Evolutionary conservation across 148 eudicot genomes (phyloP).

Genomic region (Simmondsia chinensis): DNA sequence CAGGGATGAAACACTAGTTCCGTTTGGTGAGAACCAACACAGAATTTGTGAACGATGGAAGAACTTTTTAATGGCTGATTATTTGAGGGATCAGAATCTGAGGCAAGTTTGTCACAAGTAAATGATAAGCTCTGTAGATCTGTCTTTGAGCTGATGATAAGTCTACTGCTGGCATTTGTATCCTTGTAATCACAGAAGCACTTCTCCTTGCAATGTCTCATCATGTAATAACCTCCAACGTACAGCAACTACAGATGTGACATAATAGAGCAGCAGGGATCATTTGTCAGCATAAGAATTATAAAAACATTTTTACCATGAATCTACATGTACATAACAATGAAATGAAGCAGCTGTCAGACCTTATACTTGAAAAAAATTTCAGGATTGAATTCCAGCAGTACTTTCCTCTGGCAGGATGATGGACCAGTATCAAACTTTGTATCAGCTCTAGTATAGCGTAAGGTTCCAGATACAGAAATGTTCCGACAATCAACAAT

Average conservation of each 20-base stretch:
- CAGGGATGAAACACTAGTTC: constrained; percentile 21
- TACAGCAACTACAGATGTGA: constrained; percentile 47
- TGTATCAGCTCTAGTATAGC: constrained; percentile 15
- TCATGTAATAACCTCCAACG: constrained; percentile 51
- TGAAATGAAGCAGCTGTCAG: neutral
- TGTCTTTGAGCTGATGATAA: constrained; percentile 29
- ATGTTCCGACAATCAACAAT: constrained; percentile 10
- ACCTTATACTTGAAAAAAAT: constrained; percentile 61
- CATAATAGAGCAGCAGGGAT: constrained; percentile 9
- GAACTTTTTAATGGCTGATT: constrained; percentile 10
- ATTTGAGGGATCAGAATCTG: constrained; percentile 11
- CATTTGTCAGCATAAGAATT: constrained; percentile 2
- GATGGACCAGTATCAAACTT: constrained; percentile 9
- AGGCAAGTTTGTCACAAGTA: constrained; percentile 28
- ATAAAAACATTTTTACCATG: neutral
- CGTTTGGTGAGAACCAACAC: constrained; percentile 12
- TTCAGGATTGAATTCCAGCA: constrained; percentile 63
- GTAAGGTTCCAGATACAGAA: constrained; percentile 22
- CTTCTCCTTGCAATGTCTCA: constrained; percentile 49
- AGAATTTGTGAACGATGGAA: constrained; percentile 11
- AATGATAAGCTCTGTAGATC: constrained; percentile 45
- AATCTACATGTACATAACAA: neutral
- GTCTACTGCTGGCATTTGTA: constrained; percentile 20
- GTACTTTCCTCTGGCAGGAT: constrained; percentile 25
- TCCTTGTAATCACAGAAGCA: constrained; percentile 25